A percentile compares a stretch with the other conserved stretches of the same genome.
These are phyloP conservation scores for Cutaneotrichosporon curvatum DNA, from an alignment of 1,284 basidiomycete genomes.

Conservation along the genomic window DNA sequence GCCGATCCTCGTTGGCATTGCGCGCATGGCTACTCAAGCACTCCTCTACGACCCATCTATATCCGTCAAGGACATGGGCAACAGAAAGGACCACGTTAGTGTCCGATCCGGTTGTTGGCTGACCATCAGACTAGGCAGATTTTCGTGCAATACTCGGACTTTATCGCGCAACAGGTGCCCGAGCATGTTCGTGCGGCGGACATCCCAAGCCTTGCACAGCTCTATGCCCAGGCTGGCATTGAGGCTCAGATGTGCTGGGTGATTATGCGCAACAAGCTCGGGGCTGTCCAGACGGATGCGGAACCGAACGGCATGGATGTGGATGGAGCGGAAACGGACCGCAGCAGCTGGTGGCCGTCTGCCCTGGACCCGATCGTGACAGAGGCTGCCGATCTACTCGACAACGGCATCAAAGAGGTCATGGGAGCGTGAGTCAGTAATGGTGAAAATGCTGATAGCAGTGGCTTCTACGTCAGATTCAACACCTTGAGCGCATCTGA, in stretches of 20 bases:
- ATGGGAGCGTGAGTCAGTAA: slow-evolving; percentile 15
- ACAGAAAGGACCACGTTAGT: slow-evolving; percentile 71
- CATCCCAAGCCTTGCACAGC: slow-evolving; percentile 60
- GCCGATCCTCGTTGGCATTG: slow-evolving; percentile 78
- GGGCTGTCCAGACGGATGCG: slow-evolving; percentile 48
- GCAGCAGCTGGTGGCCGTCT: slow-evolving; percentile 27
- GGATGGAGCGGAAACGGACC: slow-evolving; percentile 3
- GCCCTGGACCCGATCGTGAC: slow-evolving; percentile 28
- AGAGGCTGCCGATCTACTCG: slow-evolving; percentile 24
- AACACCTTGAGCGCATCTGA: slow-evolving; percentile 91
- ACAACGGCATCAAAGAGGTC: slow-evolving; percentile 22
- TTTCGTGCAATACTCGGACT: slow-evolving; percentile 52
- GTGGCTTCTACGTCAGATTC: slow-evolving; percentile 81
- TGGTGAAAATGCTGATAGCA: slow-evolving; percentile 1
- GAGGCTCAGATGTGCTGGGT: slow-evolving; percentile 82
- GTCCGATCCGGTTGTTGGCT: background rate
- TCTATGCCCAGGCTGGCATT: slow-evolving; percentile 68
- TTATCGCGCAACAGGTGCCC: slow-evolving; percentile 45
- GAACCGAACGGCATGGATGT: slow-evolving; percentile 9
- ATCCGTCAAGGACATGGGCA: slow-evolving; percentile 52
- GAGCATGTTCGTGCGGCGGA: slow-evolving; percentile 43
- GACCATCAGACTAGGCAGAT: slow-evolving; percentile 48
- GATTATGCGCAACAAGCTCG: slow-evolving; percentile 72
- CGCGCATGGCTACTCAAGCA: slow-evolving; percentile 59
- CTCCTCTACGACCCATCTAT: slow-evolving; percentile 24